These are phyloP conservation scores for Blastomyces emzantsi DNA, from an alignment of 2,329 filamentous ascomycete species.

Conservation along the genomic window DNA sequence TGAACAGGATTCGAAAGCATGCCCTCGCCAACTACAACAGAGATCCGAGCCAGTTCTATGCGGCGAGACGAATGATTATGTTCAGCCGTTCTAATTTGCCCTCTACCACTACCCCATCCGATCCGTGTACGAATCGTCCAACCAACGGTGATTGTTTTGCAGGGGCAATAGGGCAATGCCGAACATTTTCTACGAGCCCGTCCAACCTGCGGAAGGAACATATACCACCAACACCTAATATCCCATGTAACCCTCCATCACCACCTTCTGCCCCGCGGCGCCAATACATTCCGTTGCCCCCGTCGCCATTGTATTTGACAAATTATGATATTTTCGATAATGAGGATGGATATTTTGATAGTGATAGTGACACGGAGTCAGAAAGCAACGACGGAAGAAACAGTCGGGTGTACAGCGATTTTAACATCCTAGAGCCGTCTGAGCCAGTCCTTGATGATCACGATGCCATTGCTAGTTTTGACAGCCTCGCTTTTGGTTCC, in stretches of 20 bases:
- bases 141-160: background rate
- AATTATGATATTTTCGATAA: slow-evolving; percentile 38
- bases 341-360: slow-evolving; percentile 25
- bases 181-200: background rate
- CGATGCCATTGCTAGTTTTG: slow-evolving; percentile 18
- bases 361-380: slow-evolving; percentile 14
- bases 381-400: slow-evolving; percentile 7
- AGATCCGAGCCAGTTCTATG: slow-evolving; percentile 18
- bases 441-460: slow-evolving; percentile 17
- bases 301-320: slow-evolving; percentile 33
- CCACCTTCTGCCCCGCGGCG: slow-evolving; percentile 7
- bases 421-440: slow-evolving; percentile 18
- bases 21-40: slow-evolving; percentile 13
- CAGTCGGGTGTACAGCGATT: slow-evolving; percentile 20
- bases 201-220: background rate
- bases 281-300: slow-evolving; percentile 27
- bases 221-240: slow-evolving; percentile 1
- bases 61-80: slow-evolving; percentile 14
- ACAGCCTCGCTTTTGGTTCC: slow-evolving; percentile 11
- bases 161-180: background rate
- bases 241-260: slow-evolving; percentile 8
- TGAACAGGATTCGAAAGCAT: slow-evolving; percentile 32
- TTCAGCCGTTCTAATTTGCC: background rate
- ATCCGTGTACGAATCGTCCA: background rate
- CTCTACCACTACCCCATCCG: background rate